These are phyloP conservation scores for Amyloporia xantha DNA, from an alignment of 768 basidiomycete genomes.

Conservation along the genomic window DNA sequence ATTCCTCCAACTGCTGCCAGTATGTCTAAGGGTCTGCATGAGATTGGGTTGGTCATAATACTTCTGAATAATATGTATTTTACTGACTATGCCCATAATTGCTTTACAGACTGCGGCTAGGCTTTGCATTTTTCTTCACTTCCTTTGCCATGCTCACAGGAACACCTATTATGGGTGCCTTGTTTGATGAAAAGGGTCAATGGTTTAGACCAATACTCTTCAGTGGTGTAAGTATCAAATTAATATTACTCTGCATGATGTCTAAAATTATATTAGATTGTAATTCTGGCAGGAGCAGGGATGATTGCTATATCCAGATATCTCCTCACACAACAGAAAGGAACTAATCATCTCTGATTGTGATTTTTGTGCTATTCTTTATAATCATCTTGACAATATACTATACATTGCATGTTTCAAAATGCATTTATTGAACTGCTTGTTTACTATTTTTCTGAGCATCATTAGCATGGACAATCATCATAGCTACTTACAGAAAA, in stretches of 20 bases:
- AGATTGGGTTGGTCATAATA: conserved; percentile 12
- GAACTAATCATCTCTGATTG: not conserved
- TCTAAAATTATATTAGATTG: not conserved
- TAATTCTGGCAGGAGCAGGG: not conserved
- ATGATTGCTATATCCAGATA: not conserved
- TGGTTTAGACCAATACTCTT: conserved; percentile 20
- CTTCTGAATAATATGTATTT: not conserved
- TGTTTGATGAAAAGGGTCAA: conserved; percentile 4
- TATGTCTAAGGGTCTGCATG: conserved; percentile 6
- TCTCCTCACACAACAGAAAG: not conserved
- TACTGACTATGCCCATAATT: not conserved
- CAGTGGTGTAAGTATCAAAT: conserved; percentile 12
- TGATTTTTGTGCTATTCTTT: not conserved
- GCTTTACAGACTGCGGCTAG: conserved; percentile 16
- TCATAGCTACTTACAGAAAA: no score
- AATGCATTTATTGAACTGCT: not conserved
- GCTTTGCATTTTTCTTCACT: conserved; percentile 16
- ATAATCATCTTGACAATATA: not conserved
- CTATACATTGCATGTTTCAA: not conserved
- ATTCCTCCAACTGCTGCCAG: conserved; percentile 11
- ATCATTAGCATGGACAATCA: no score
- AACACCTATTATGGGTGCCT: conserved; percentile 21
- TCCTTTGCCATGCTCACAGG: conserved; percentile 19
- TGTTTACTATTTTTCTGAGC: no score
- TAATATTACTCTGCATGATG: not conserved